These are phyloP conservation scores for Coemansia sp. DNA, from an alignment of 192 early-diverging fungal species.

Conservation along the genomic window DNA sequence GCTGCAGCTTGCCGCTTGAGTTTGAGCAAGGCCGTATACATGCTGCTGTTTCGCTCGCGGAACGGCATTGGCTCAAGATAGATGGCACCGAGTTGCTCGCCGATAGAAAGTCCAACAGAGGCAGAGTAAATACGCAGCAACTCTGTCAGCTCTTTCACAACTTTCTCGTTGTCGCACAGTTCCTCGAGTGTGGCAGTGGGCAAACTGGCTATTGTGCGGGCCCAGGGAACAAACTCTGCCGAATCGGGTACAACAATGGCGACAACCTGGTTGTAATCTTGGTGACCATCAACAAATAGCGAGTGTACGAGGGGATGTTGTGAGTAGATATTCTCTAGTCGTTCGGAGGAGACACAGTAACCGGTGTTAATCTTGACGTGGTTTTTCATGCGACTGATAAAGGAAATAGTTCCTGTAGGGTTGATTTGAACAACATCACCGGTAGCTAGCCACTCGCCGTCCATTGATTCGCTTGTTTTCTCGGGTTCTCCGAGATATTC, in stretches of 20 bases:
- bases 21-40: conserved; percentile 88
- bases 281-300: conserved; percentile 87
- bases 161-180: conserved; percentile 55
- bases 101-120: conserved; percentile 66
- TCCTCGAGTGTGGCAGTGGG: conserved; percentile 53
- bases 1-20: conserved; percentile 33
- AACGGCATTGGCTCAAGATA: conserved; percentile 71
- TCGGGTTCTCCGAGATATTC: conserved; percentile 81
- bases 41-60: conserved; percentile 62
- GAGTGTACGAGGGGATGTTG: conserved; percentile 76
- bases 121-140: conserved; percentile 62
- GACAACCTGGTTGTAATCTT: conserved; percentile 76
- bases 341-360: conserved; percentile 88
- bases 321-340: conserved; percentile 73
- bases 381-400: conserved; percentile 82
- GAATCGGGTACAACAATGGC: conserved; percentile 81
- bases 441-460: conserved; percentile 78
- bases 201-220: conserved; percentile 29
- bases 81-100: conserved; percentile 76
- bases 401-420: conserved; percentile 59
- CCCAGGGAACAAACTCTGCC: conserved; percentile 67
- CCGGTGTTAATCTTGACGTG: conserved; percentile 79
- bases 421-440: conserved; percentile 81
- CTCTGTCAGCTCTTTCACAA: conserved; percentile 63
- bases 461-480: conserved; percentile 70